These are phyloP conservation scores for Brassica juncea DNA, from an alignment of 345 rosid species.

Conservation along the genomic window DNA sequence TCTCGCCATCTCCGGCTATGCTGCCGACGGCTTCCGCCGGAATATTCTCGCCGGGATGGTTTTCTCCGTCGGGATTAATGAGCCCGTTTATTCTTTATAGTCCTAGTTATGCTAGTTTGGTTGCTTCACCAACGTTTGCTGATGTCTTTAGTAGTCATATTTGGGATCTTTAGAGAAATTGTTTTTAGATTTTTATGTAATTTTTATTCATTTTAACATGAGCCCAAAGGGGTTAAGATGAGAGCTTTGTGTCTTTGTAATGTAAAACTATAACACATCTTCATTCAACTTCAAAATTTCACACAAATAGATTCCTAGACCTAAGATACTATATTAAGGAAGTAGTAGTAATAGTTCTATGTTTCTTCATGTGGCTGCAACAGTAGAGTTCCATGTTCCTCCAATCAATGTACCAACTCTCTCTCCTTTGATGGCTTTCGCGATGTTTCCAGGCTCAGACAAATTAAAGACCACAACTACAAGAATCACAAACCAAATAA, in stretches of 20 bases:
- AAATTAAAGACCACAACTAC: slow-evolving; percentile 92
- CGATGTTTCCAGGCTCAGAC: slow-evolving; percentile 77
- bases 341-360: not conserved
- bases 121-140: slow-evolving; percentile 57
- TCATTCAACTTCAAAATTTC: slow-evolving; percentile 34
- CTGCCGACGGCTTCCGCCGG: slow-evolving; percentile 49
- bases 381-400: slow-evolving; percentile 51
- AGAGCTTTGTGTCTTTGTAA: slow-evolving; percentile 22
- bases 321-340: slow-evolving; percentile 19
- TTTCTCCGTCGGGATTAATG: slow-evolving; percentile 55
- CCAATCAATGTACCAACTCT: slow-evolving; percentile 85
- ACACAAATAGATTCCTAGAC: slow-evolving; percentile 8
- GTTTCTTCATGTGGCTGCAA: slow-evolving; percentile 39
- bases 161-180: slow-evolving; percentile 39
- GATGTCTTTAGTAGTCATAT: slow-evolving; percentile 53
- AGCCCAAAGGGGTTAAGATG: slow-evolving; percentile 27
- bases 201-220: slow-evolving; percentile 30
- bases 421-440: slow-evolving; percentile 88
- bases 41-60: slow-evolving; percentile 57
- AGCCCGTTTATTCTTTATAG: slow-evolving; percentile 52
- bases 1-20: slow-evolving; percentile 74
- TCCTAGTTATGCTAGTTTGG: slow-evolving; percentile 43
- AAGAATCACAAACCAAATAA: not conserved
- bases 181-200: slow-evolving; percentile 4
- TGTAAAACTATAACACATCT: not conserved